Conservation (phyloP, 2,329 filamentous ascomycete genomes). For the Trichophyton verrucosum region DNA sequence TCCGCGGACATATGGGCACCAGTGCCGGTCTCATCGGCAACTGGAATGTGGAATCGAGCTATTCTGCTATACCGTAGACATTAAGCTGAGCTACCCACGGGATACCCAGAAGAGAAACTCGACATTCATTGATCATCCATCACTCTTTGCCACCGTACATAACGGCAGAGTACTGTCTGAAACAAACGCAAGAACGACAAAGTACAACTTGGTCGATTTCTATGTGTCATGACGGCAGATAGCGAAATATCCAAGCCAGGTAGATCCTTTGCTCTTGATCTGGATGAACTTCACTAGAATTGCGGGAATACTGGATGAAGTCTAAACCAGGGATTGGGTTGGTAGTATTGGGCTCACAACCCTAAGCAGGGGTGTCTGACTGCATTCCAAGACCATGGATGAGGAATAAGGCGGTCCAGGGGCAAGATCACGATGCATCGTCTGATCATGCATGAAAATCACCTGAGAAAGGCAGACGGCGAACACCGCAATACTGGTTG, state of each 20-base stretch:
- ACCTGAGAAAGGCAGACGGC: not conserved
- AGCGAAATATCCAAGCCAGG: not conserved
- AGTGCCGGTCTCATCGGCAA: not conserved
- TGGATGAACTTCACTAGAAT: not conserved
- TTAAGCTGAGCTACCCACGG: not conserved
- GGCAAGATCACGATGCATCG: not conserved
- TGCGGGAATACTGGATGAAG: slow-evolving; percentile 3
- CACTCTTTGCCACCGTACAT: not conserved
- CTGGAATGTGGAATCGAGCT: not conserved
- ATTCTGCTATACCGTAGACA: not conserved
- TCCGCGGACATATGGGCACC: not conserved
- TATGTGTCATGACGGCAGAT: not conserved
- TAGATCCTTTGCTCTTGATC: not conserved
- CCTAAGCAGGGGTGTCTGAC: not conserved
- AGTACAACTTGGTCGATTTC: not conserved
- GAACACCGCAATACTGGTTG: not conserved
- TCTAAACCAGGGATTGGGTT: not conserved
- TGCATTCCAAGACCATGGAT: not conserved
- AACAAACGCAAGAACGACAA: not conserved
- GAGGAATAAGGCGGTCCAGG: not conserved
- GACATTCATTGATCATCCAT: too few species aligned
- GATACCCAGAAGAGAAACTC: not conserved
- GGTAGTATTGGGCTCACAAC: not conserved
- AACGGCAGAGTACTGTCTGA: not conserved
- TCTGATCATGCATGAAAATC: slow-evolving; percentile 1